Evolutionary conservation across 805 yeast species (phyloP), one percentile per base, ranked within the genome.

Genomic region (Candida easanensis): DNA sequence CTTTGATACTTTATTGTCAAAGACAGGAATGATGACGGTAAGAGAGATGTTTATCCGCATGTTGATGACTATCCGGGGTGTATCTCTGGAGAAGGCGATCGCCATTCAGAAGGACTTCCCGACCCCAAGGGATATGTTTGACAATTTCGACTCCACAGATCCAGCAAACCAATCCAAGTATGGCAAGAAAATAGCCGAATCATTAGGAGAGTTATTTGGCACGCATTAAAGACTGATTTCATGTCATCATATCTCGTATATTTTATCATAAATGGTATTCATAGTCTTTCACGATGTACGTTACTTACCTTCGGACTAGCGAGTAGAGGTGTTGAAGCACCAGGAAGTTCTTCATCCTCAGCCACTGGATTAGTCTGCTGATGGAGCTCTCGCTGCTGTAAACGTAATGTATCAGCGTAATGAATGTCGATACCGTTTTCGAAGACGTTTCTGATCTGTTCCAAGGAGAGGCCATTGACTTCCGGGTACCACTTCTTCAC

Each of bases 41-140:
- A 79, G 79, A 36, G 97, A 91, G 49, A 65, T 88, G 54, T 91
- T 80, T 53, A 65, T 88, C 2, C 70, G 77, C 35, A 80, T 88
- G 82, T 71, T 93, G 18, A 79, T 89, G 84, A 77, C 89, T 3
- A 74, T 85, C 2, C 74, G 77, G 47, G 99, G 98, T 0, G 71
- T 93, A 1, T 79, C 96, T 0, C 64, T 87, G 23, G 97, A 91
- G 49, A 88, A 86, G 58, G 99, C 99, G 0, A 58, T 79, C 9
- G 78, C 79, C 7, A 80, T 93, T 9, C 97, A 90, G 62, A 68
- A 69, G 16, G 60, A 71, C 33, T 93, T 71, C 57, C 79, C 80
- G 3, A 90, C 97, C 0, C 93, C 97, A 0, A 65, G 66, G 27
- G 60, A 57, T 16, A 68, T 91, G n/a, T 59, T 82, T 11, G 68